Evolutionary conservation across 2,329 filamentous ascomycete species (phyloP), one percentile per base, ranked within the genome.

Genomic region (Neurospora crassa): DNA sequence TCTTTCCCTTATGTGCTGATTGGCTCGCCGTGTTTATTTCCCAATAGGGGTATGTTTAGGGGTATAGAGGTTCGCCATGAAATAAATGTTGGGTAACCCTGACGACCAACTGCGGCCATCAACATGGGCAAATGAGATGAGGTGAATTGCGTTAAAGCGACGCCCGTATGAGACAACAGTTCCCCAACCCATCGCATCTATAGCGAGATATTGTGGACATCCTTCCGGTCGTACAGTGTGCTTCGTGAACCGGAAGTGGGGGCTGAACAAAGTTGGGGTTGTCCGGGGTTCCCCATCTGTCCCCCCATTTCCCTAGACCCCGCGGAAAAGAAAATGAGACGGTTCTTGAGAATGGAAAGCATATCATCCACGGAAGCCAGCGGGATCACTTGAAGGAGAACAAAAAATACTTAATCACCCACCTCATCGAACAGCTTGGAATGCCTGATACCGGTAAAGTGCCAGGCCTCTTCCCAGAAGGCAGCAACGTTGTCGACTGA

Each of bases 381-480:
- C 29, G 4, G 16, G 24, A 63, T 63, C 24, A 24, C 53, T 18
- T 63, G 24, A 34, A 63, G 24, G 18, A 63, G 7, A 34, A 63
- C 3, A 29, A 29, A 29, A 63, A 37, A 63, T 14, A 63, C 29
- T 11, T 42, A n/a, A 10, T 12, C 40, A 80, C 82, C 72, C 78
- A 92, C 91, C 82, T 87, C 80, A 37, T 85, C 82, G 78, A 88
- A 94, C 8, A 84, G 80, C 76, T 83, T 84, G 34, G 91, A 91
- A 5, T 92, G 88, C 74, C 85, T 89, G 75, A 98, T 86, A 63
- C 91, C 91, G 2, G 92, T 92, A 80, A 91, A 94, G 59, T 92
- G 84, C 94, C 94, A 97, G 11, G 93, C 87, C 70, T 94, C 90
- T 68, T 87, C 89, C 95, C 95, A 98, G 80, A 97, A 97, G 1